These are phyloP conservation scores for Xylaria telfairii DNA, from an alignment of 495 filamentous ascomycete species.

Conservation along the genomic window DNA sequence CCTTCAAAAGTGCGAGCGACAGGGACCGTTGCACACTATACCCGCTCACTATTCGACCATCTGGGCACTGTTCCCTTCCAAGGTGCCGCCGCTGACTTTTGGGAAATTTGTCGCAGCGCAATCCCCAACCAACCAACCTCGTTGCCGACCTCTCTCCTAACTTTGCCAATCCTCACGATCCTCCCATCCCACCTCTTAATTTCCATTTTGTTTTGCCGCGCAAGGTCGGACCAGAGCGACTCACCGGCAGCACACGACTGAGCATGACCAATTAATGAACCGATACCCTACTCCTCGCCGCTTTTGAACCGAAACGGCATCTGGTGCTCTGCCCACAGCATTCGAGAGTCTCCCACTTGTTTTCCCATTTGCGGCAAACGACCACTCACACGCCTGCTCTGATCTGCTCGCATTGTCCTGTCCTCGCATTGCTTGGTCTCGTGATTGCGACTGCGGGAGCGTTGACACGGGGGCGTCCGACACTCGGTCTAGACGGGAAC, in stretches of 20 bases:
- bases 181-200: slow-evolving; percentile 8
- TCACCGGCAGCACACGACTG: slow-evolving; percentile 12
- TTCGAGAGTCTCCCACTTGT: neutral
- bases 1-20: neutral
- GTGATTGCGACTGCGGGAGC: neutral
- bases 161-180: slow-evolving; percentile 24
- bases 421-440: slow-evolving; percentile 4
- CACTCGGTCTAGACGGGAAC: neutral
- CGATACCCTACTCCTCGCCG: slow-evolving; percentile 16
- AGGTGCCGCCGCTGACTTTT: slow-evolving; percentile 18
- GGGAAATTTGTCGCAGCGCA: slow-evolving; percentile 31
- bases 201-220: slow-evolving; percentile 22
- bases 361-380: slow-evolving; percentile 9
- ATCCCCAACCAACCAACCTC: slow-evolving; percentile 27
- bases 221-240: slow-evolving; percentile 17
- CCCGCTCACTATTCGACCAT: slow-evolving; percentile 2
- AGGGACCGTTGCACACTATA: slow-evolving; percentile 1
- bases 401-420: slow-evolving; percentile 6
- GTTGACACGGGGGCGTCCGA: neutral
- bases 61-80: slow-evolving; percentile 13
- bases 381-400: slow-evolving; percentile 3
- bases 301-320: slow-evolving; percentile 19
- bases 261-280: slow-evolving; percentile 23
- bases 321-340: neutral
- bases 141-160: slow-evolving; percentile 24